phyloP scores from a whole-genome alignment of 2,329 filamentous ascomycete genomes.

The Truncatella angustata region DNA sequence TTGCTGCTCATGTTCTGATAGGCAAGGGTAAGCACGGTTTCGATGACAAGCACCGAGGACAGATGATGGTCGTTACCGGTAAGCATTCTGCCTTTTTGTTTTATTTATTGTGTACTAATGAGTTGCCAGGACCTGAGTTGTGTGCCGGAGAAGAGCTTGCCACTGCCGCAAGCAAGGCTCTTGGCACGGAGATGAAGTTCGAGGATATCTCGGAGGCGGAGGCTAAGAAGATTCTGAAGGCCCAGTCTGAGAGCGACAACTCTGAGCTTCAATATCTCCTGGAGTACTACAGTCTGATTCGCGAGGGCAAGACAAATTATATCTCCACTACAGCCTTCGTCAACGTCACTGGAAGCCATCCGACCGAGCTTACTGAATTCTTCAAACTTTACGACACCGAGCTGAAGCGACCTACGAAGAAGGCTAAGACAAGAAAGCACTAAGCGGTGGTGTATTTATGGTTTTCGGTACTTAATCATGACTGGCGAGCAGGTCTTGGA shows the following conservation, averaged over 20 bases:
- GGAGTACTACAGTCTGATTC: slow-evolving; percentile 51
- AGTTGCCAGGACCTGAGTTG: slow-evolving; percentile 41
- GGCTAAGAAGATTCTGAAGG: slow-evolving; percentile 31
- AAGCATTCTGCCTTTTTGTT: slow-evolving; percentile 7
- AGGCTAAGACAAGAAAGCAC: background rate
- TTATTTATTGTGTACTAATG: background rate
- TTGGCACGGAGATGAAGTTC: slow-evolving; percentile 42
- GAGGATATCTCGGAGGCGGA: slow-evolving; percentile 42
- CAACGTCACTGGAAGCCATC: slow-evolving; percentile 43
- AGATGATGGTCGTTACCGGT: slow-evolving; percentile 51
- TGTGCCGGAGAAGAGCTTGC: slow-evolving; percentile 45
- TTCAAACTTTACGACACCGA: slow-evolving; percentile 32
- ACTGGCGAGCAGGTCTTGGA: too few species aligned
- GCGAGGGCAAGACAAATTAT: slow-evolving; percentile 54
- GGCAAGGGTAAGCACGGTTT: slow-evolving; percentile 49
- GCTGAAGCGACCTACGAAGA: background rate
- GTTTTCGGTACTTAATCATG: too few species aligned
- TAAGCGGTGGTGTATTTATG: too few species aligned
- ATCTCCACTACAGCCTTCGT: slow-evolving; percentile 49
- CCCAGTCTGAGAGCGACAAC: slow-evolving; percentile 32
- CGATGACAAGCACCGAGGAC: slow-evolving; percentile 47
- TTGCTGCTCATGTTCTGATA: slow-evolving; percentile 46
- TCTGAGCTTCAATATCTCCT: slow-evolving; percentile 47
- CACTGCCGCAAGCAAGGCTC: slow-evolving; percentile 39
- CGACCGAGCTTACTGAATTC: slow-evolving; percentile 46